Percentiles rank a stretch among this genome's conserved stretches.
phyloP scores from a whole-genome alignment of 2,329 filamentous ascomycete genomes.

The Diplodia mutila region DNA sequence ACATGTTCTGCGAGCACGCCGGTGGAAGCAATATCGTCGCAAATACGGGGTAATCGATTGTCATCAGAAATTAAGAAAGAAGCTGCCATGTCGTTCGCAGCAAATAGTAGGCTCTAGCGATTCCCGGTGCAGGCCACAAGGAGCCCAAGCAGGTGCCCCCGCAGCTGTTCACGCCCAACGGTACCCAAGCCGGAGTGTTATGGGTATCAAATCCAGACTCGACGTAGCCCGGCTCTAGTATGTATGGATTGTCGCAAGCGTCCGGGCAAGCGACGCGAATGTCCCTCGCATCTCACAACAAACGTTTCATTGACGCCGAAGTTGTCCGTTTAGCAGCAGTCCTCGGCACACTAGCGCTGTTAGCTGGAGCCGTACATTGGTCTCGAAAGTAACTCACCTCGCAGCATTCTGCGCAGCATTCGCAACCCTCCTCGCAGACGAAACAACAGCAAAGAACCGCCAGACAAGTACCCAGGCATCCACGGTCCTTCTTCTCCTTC shows the following conservation, averaged over 20 bases:
- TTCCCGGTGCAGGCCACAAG: neutral
- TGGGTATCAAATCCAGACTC: slow-evolving; percentile 24
- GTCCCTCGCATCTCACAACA: neutral
- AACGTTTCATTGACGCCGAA: neutral
- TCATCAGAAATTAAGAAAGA: slow-evolving; percentile 13
- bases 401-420: slow-evolving; percentile 66
- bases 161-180: slow-evolving; percentile 6
- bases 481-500: slow-evolving; percentile 54
- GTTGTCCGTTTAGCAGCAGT: slow-evolving; percentile 35
- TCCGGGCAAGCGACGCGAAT: neutral
- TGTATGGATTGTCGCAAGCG: slow-evolving; percentile 8
- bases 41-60: slow-evolving; percentile 11
- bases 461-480: slow-evolving; percentile 58
- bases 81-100: slow-evolving; percentile 10
- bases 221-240: neutral
- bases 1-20: neutral
- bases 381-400: slow-evolving; percentile 48
- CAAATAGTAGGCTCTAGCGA: neutral
- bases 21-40: slow-evolving; percentile 10
- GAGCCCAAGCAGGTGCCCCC: neutral
- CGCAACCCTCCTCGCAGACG: slow-evolving; percentile 66
- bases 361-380: slow-evolving; percentile 21
- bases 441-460: slow-evolving; percentile 66
- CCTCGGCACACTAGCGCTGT: slow-evolving; percentile 35
- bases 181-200: slow-evolving; percentile 20